Conservation (phyloP, 2,329 filamentous ascomycete species). For the Ceratocystis destructans region DNA sequence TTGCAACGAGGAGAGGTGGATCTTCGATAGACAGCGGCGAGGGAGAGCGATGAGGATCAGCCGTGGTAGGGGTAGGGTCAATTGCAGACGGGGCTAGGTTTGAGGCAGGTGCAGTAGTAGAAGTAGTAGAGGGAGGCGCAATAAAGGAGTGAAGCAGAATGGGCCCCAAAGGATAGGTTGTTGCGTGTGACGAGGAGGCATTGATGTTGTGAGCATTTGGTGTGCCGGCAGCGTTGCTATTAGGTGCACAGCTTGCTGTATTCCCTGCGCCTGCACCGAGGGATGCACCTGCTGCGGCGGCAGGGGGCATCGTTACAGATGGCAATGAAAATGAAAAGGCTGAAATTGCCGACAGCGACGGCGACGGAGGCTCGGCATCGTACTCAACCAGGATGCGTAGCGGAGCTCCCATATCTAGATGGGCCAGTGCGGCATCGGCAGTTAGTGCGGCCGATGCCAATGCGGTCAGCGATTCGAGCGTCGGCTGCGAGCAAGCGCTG, state of each 20-base stretch:
- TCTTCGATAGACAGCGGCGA: conserved; percentile 19
- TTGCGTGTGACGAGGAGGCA: background rate
- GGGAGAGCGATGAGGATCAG: no score
- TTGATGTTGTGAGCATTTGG: background rate
- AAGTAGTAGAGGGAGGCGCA: conserved; percentile 8
- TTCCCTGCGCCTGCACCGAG: background rate
- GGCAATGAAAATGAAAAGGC: background rate
- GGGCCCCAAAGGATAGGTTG: background rate
- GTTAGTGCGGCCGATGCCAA: conserved; percentile 41
- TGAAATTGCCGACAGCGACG: background rate
- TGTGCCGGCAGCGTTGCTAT: background rate
- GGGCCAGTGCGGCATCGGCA: conserved; percentile 38
- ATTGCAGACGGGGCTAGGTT: conserved; percentile 22
- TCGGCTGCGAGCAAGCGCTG: conserved; percentile 33
- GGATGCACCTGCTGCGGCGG: background rate
- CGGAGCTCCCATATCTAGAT: conserved; percentile 40
- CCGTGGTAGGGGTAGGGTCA: no score
- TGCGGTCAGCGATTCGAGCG: conserved; percentile 37
- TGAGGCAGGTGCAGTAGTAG: conserved; percentile 20
- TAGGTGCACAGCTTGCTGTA: background rate
- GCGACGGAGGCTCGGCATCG: conserved; percentile 6
- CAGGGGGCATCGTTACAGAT: background rate
- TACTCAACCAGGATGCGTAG: conserved; percentile 45
- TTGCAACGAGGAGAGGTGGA: conserved; percentile 39
- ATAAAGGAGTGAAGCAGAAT: conserved; percentile 19